Base-by-base conservation (phyloP, 108 stramenopile genomes). In the Fragilaria crotonensis region DNA sequence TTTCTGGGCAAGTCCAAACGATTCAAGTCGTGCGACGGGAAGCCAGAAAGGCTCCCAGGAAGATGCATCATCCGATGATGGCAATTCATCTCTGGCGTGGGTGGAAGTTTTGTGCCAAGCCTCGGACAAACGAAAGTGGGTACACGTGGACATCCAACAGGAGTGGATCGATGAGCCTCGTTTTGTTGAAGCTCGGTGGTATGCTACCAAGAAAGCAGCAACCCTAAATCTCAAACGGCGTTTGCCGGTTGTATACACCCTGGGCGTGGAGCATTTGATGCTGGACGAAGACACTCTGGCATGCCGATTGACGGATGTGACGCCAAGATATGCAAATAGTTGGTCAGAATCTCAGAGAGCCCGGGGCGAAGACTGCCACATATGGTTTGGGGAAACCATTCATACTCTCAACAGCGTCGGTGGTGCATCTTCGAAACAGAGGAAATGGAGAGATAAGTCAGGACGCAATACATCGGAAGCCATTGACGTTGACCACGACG, bases 291-390 rank as follows among this genome's bases (percentile, higher is more conserved):
- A 9, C n/a, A 27, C 2, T 20, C 22, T 46, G 18, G 23, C 53
- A n/a, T 53, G 52, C 18, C 74, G 77, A 11, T 52, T 93, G 47
- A 83, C 85, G 14, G 93, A 94, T 77, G 89, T 94, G 5, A 94
- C 93, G 5, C 83, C 79, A 1, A 62, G 93, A 25, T 94, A 94
- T 60, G 76, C 89, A 7, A 70, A 56, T 30, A 76, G 78, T 7
- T 84, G 77, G 80, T 66, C 79, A 7, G 70, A 73, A 32, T 75
- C 89, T 25, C 75, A 90, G 33, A 68, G 75, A 50, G 33, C 66
- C 18, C 64, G 88, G 19, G 88, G 88, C 3, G 70, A 79, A 32
- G 49, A 64, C 11, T 7, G 7, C 36, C 7, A 41, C 36, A 7
- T 11, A 41, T 41, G 36, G 36, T 41, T 41, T 14, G 36, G 11